phyloP scores from a whole-genome alignment of 495 filamentous ascomycete species.

The Hypomontagnella submonticulosa region DNA sequence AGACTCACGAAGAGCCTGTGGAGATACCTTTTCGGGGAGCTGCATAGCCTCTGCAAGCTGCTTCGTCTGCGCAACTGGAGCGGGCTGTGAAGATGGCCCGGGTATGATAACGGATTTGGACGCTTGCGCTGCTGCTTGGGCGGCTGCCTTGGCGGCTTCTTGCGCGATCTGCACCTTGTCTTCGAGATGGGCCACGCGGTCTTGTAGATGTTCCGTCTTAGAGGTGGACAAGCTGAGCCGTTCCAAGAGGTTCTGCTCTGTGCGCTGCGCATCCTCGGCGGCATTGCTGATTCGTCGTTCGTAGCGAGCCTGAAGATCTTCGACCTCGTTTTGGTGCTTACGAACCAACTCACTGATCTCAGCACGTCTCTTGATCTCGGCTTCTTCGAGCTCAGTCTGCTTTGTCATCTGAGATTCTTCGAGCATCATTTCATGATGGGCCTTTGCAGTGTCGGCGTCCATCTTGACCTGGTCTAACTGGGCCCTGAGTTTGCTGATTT shows the following conservation, averaged over 20 bases:
- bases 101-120: constrained; percentile 71
- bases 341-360: constrained; percentile 71
- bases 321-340: constrained; percentile 78
- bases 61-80: constrained; percentile 53
- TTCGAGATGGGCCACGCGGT: constrained; percentile 82
- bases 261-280: constrained; percentile 75
- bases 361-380: constrained; percentile 63
- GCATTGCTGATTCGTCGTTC: constrained; percentile 76
- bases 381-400: constrained; percentile 71
- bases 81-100: constrained; percentile 44
- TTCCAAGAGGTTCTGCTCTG: constrained; percentile 74
- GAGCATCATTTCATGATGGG: constrained; percentile 78
- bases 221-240: constrained; percentile 80
- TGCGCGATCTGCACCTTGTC: constrained; percentile 91
- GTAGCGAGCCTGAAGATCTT: constrained; percentile 73
- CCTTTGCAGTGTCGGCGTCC: constrained; percentile 78
- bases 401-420: constrained; percentile 77
- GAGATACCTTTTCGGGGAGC: constrained; percentile 85
- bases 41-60: constrained; percentile 62
- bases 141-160: constrained; percentile 88
- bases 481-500: constrained; percentile 71
- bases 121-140: constrained; percentile 82
- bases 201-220: constrained; percentile 81
- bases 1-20: constrained; percentile 93
- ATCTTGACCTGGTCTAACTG: constrained; percentile 77